Evolutionary conservation across 768 basidiomycete species (phyloP).

Genomic region (Lentinula detonsa): DNA sequence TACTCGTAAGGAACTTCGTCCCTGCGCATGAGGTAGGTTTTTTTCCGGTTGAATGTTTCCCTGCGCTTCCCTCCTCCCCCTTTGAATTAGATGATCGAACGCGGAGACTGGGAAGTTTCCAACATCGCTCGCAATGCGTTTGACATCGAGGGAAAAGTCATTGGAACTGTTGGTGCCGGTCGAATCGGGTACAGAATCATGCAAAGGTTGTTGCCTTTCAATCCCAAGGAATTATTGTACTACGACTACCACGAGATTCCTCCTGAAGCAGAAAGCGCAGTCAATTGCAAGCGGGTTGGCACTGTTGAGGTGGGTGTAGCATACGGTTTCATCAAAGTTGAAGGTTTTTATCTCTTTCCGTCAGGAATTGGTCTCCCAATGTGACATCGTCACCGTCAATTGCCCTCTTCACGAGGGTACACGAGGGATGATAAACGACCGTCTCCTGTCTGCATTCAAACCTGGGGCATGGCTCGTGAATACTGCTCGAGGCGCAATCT

Average conservation of each 20-base stretch:
- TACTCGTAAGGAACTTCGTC: slow-evolving; percentile 86
- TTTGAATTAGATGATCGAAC: slow-evolving; percentile 56
- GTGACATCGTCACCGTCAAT: slow-evolving; percentile 83
- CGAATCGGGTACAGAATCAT: slow-evolving; percentile 85
- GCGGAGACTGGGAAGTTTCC: slow-evolving; percentile 85
- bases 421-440: slow-evolving; percentile 70
- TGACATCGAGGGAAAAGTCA: slow-evolving; percentile 87
- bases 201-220: slow-evolving; percentile 74
- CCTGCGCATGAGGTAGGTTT: slow-evolving; percentile 61
- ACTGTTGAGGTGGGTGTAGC: slow-evolving; percentile 54
- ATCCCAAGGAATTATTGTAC: slow-evolving; percentile 87
- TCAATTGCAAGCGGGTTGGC: slow-evolving; percentile 69
- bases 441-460: slow-evolving; percentile 85
- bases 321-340: not conserved
- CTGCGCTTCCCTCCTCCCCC: not conserved
- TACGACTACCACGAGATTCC: slow-evolving; percentile 71
- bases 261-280: slow-evolving; percentile 36
- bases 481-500: slow-evolving; percentile 90
- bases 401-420: slow-evolving; percentile 86
- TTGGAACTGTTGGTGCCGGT: slow-evolving; percentile 83
- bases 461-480: slow-evolving; percentile 91
- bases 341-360: not conserved
- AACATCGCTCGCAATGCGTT: slow-evolving; percentile 77
- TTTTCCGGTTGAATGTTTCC: not conserved
- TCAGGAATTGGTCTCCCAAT: slow-evolving; percentile 48